Percentiles rank a stretch among this genome's conserved stretches.
These are phyloP conservation scores for Gracilariopsis chorda DNA, from an alignment of 23 red algal species.

Conservation along the genomic window DNA sequence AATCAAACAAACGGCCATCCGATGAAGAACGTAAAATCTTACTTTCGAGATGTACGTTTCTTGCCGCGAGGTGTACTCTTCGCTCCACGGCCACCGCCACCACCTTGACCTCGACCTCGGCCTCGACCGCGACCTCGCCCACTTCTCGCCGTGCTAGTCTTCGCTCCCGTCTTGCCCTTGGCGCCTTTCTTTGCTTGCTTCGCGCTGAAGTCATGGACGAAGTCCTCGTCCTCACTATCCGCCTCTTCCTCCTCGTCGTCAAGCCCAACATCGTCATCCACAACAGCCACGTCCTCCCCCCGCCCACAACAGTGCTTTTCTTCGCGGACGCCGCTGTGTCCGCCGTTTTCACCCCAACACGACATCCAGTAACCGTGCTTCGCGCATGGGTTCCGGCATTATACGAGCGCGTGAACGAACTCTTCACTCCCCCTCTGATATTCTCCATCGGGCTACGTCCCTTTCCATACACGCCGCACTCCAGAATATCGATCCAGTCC, in stretches of 20 bases:
- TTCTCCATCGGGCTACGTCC: conserved; percentile 51
- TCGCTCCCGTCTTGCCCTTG: neutral
- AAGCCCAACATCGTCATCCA: conserved; percentile 48
- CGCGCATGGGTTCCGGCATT: conserved; percentile 36
- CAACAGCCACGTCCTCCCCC: conserved; percentile 35
- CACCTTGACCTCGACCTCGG: neutral
- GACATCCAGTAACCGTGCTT: conserved; percentile 42
- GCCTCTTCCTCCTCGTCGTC: neutral
- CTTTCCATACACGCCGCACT: conserved; percentile 36
- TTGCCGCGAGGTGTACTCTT: neutral
- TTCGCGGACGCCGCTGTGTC: neutral
- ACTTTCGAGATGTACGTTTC: neutral
- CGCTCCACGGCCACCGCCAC: neutral
- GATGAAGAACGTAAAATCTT: no score
- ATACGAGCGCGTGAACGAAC: conserved; percentile 68
- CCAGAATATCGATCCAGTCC: conserved; percentile 74
- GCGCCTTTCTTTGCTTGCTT: conserved; percentile 2
- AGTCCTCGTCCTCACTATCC: conserved; percentile 37
- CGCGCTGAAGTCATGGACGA: conserved; percentile 15
- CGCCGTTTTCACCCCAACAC: conserved; percentile 55
- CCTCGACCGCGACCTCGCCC: neutral
- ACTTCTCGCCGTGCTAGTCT: neutral
- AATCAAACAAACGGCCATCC: no score
- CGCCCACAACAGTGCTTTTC: neutral
- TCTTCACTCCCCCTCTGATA: conserved; percentile 58